Evolutionary conservation across 2,329 filamentous ascomycete species (phyloP).

Genomic region (Ascochyta viciae-villosae): DNA sequence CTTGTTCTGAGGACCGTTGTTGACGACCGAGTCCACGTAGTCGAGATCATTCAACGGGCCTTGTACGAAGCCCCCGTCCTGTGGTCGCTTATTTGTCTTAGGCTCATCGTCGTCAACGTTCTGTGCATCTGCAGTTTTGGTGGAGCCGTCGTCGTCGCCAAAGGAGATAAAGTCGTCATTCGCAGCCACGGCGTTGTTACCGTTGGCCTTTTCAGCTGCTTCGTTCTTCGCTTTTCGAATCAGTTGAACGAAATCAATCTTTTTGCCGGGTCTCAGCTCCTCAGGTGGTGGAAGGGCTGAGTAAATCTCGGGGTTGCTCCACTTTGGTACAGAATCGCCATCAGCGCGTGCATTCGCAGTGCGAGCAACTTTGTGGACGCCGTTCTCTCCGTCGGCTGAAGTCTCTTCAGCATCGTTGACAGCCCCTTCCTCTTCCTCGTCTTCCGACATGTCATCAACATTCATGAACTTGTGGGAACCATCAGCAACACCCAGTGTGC

Average conservation of each 20-base stretch:
- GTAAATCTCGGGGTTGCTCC: slow-evolving; percentile 97
- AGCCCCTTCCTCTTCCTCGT: slow-evolving; percentile 45
- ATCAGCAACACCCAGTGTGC: slow-evolving; percentile 53
- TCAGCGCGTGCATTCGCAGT: slow-evolving; percentile 30
- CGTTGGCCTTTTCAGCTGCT: slow-evolving; percentile 61
- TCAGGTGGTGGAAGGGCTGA: slow-evolving; percentile 83
- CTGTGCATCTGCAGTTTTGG: slow-evolving; percentile 45
- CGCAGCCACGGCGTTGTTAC: slow-evolving; percentile 53
- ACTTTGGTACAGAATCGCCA: slow-evolving; percentile 67
- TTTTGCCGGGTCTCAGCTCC: slow-evolving; percentile 71
- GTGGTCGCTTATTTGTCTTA: slow-evolving; percentile 11
- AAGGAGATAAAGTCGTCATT: slow-evolving; percentile 90
- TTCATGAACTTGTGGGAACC: slow-evolving; percentile 51
- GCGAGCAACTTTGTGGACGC: slow-evolving; percentile 35
- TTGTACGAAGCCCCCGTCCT: slow-evolving; percentile 19
- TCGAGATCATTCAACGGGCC: slow-evolving; percentile 35
- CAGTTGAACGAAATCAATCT: slow-evolving; percentile 85
- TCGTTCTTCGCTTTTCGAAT: slow-evolving; percentile 86
- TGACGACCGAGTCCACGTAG: slow-evolving; percentile 14
- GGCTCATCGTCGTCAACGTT: slow-evolving; percentile 33
- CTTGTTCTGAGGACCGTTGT: neutral
- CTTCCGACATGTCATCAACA: slow-evolving; percentile 50
- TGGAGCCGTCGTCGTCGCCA: slow-evolving; percentile 65
- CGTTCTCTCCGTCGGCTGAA: slow-evolving; percentile 26
- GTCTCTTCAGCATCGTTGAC: slow-evolving; percentile 35